Percentiles rank a stretch among this genome's conserved stretches.
Evolutionary conservation across 1,284 basidiomycete genomes (phyloP).

Genomic region (Tranzscheliella williamsii): DNA sequence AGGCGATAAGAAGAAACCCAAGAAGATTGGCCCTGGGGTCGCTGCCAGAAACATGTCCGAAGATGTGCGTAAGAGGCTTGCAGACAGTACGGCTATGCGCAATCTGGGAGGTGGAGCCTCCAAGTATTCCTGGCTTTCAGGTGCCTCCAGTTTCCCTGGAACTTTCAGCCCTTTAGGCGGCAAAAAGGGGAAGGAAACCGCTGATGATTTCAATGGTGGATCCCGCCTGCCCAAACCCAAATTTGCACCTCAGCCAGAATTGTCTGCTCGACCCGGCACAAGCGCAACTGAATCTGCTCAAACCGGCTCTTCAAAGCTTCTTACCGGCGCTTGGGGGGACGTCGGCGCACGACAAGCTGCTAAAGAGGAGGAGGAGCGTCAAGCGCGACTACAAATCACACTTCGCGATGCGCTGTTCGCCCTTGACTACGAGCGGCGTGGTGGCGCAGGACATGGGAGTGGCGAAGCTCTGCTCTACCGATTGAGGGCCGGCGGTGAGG

Average conservation of each 20-base stretch:
- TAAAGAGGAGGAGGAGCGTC: slow-evolving; percentile 52
- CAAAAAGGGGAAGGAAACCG: slow-evolving; percentile 26
- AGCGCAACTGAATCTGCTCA: slow-evolving; percentile 2
- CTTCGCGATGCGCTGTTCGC: slow-evolving; percentile 55
- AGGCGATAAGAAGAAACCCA: slow-evolving; percentile 33
- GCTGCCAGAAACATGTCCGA: slow-evolving; percentile 56
- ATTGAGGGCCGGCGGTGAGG: slow-evolving; percentile 13
- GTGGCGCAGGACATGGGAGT: slow-evolving; percentile 25
- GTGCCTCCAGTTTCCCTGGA: slow-evolving; percentile 13
- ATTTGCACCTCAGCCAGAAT: slow-evolving; percentile 48
- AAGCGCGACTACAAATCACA: slow-evolving; percentile 46
- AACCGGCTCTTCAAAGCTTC: not conserved
- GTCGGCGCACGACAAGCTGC: slow-evolving; percentile 50
- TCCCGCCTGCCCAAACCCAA: slow-evolving; percentile 50
- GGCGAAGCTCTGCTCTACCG: slow-evolving; percentile 32
- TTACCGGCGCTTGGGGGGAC: slow-evolving; percentile 52
- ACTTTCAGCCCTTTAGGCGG: slow-evolving; percentile 18
- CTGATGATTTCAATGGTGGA: slow-evolving; percentile 13
- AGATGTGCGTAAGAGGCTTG: slow-evolving; percentile 54
- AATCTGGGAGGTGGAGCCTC: slow-evolving; percentile 45
- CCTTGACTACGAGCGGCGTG: slow-evolving; percentile 43
- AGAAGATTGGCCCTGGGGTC: slow-evolving; percentile 43
- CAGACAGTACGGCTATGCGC: slow-evolving; percentile 59
- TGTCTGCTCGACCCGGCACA: slow-evolving; percentile 14
- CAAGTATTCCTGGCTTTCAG: slow-evolving; percentile 49